phyloP scores from a whole-genome alignment of 1,284 basidiomycete genomes.

The Ceratobasidium theobromae region DNA sequence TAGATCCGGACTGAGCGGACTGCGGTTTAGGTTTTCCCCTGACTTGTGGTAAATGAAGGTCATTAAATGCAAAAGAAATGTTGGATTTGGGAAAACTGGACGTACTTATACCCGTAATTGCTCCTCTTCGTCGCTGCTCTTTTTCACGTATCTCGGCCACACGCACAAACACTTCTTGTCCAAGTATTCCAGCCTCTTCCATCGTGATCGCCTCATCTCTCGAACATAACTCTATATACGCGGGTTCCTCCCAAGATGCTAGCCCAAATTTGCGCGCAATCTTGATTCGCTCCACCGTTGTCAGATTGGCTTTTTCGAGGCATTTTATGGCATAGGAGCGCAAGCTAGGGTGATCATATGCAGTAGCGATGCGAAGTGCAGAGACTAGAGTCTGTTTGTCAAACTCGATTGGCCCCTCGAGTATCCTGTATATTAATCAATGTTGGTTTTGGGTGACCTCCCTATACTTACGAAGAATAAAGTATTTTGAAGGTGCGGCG shows the following conservation, averaged over 20 bases:
- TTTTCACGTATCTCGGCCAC: slow-evolving; percentile 14
- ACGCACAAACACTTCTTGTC: slow-evolving; percentile 19
- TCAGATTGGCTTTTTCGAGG: not conserved
- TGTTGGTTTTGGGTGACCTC: too few relatives aligned
- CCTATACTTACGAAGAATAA: too few relatives aligned
- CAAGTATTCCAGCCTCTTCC: slow-evolving; percentile 22
- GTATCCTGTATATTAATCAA: too few relatives aligned
- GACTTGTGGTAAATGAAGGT: too few relatives aligned
- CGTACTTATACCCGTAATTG: too few relatives aligned
- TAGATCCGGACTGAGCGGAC: too few relatives aligned
- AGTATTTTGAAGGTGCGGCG: too few relatives aligned
- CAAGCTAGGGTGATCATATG: not conserved
- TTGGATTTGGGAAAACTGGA: too few relatives aligned
- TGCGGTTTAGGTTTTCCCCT: too few relatives aligned
- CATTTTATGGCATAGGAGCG: not conserved
- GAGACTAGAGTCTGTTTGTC: not conserved
- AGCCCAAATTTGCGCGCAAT: slow-evolving; percentile 23
- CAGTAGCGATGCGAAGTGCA: slow-evolving; percentile 1
- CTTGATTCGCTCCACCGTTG: slow-evolving; percentile 2
- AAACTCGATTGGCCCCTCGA: too few relatives aligned
- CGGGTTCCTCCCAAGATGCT: slow-evolving; percentile 27
- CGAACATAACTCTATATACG: slow-evolving; percentile 14
- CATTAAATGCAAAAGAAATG: too few relatives aligned
- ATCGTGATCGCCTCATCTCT: slow-evolving; percentile 28
- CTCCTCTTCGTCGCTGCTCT: not conserved